Evolutionary conservation across 352 stramenopile species (phyloP), one percentile per base, ranked within the genome.

Genomic region (Globisporangium camurandrum): DNA sequence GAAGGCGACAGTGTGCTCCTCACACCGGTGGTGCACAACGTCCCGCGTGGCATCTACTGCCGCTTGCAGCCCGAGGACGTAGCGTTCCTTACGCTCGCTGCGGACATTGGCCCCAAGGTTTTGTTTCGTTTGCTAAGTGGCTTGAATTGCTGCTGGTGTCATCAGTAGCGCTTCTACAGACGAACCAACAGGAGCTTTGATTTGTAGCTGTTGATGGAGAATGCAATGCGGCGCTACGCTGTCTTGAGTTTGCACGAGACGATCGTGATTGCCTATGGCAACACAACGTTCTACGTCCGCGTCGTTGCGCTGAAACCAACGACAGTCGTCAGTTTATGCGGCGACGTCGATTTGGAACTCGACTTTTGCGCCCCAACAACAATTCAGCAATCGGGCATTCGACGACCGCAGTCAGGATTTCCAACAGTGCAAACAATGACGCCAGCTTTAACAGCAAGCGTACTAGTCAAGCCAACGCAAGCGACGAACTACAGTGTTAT

Each of bases 301-400:
- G 62, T 85, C 4, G 51, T 69, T 11, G 70, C 85, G 31, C 61
- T 87, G 23, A 80, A 82, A 26, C 75, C 75, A 9, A 51, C 40
- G 9, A 1, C 50, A 0, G 72, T 71, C 0, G 48, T 87, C 34
- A 80, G 69, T 48, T 61, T 87, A 22, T 72, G 76, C 9, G 72
- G 75, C 17, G 72, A 87, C 33, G 72, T 87, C n/a, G 75, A 87
- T 27, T 42, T 87, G 23, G 68, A 82, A n/a, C n/a, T n/a, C 12
- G 6, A 38, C 17, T 2, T 27, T n/a, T 33, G 20, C 31, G 4
- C 41, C 10, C 34, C n/a, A 24, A 6, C 24, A 9, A 4, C 39
- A 11, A n/a, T 17, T 5, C 14, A 52, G 46, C 46, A 44, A 44
- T 45, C 46, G 6, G 46, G 45, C 16, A 26, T 44, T 7, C 34